phyloP scores from a whole-genome alignment of 148 eudicot genomes.

The Fagopyrum esculentum region DNA sequence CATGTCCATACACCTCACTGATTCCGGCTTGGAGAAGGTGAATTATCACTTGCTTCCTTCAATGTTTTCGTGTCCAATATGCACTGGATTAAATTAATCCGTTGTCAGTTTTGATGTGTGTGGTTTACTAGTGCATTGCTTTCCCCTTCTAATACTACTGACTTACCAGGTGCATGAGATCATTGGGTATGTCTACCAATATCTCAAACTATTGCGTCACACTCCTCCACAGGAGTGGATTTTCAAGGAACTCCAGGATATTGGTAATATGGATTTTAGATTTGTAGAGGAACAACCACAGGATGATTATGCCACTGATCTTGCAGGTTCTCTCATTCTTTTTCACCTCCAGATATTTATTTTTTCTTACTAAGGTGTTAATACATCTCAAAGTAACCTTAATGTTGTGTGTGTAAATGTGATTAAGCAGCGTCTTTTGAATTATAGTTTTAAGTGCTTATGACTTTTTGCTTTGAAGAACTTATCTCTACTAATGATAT shows the following conservation, averaged over 20 bases:
- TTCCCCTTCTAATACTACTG: not conserved
- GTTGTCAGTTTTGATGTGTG: not conserved
- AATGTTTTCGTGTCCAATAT: constrained; percentile 1
- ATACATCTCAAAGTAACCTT: not conserved
- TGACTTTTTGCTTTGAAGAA: not conserved
- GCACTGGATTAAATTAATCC: not conserved
- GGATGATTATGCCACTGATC: constrained; percentile 97
- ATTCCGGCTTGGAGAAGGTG: constrained; percentile 86
- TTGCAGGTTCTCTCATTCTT: constrained; percentile 47
- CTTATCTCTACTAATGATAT: not conserved
- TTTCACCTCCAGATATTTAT: not conserved
- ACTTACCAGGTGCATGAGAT: constrained; percentile 64
- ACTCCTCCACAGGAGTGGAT: constrained; percentile 92
- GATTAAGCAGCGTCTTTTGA: constrained; percentile 5
- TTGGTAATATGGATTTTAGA: constrained; percentile 84
- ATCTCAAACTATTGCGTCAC: constrained; percentile 66
- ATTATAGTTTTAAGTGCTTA: not conserved
- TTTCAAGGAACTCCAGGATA: constrained; percentile 90
- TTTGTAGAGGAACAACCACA: constrained; percentile 97
- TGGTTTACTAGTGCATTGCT: constrained; percentile 1
- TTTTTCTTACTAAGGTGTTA: not conserved
- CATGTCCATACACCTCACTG: constrained; percentile 87
- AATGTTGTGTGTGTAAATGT: not conserved
- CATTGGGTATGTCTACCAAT: constrained; percentile 80
- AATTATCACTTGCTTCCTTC: constrained; percentile 3